Base-by-base conservation (phyloP, 2,329 filamentous ascomycete species). In the Lasiodiplodia sp. region DNA sequence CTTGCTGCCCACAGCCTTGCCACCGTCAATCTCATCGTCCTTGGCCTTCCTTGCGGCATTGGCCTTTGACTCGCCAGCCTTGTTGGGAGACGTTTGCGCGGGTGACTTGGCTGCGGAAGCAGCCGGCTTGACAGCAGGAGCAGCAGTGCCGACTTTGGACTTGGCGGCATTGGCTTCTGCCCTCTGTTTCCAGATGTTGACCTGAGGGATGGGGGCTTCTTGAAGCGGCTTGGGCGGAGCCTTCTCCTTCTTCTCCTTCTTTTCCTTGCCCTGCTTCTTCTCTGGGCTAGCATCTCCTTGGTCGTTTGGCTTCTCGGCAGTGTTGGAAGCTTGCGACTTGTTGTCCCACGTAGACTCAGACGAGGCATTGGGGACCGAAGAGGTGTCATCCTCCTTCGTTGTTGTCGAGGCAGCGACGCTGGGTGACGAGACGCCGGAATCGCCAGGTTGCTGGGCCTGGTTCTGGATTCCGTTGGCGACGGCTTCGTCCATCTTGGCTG, bases 131-230 rank as follows among this genome's bases (percentile, higher is more conserved):
- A 66, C 63, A 73, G 76, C 85, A 86, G 49, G 84, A 51, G 37
- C n/a, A n/a, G 51, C n/a, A 12, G 60, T 31, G 60, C 14, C 37
- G 28, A 25, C 18, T 28, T 68, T 81, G n/a, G 85, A 80, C 70
- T 85, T 82, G 28, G 78, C 77, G 55, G 85, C 68, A 34, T 23
- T 64, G 14, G 62, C 81, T 75, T 93, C 90, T 73, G 87, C 90
- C 68, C 94, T 88, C 80, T 94, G 89, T 71, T 90, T 87, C 95
- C 96, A 99, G 71, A 94, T 84, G 78, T 99, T 99, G 69, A 97
- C 91, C 1, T 88, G 80, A 0, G 96, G 96, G 53, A 92, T 85
- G 37, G 93, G 91, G 21, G 95, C 95, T 70, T 96, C 93, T 57
- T 91, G 90, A 52, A 97, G 82, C 74, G 90, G 88, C 73, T 87